Conservation (phyloP, 164 flowering plant genomes). For the Houttuynia cordata region DNA sequence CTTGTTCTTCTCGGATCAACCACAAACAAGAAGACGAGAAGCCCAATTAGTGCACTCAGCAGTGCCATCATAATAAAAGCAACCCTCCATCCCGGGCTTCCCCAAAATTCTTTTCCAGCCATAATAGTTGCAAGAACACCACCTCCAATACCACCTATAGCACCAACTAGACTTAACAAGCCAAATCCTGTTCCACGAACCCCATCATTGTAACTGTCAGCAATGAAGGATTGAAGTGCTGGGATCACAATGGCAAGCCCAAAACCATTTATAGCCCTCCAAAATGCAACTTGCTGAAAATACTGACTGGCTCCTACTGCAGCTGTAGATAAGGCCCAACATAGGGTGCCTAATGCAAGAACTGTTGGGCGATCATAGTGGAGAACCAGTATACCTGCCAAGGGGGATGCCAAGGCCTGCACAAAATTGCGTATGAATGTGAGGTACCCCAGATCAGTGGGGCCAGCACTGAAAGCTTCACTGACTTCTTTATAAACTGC, state of each 20-base stretch:
- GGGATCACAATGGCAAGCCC: slow-evolving; percentile 98
- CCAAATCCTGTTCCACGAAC: slow-evolving; percentile 92
- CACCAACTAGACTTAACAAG: slow-evolving; percentile 56
- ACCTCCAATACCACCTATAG: slow-evolving; percentile 87
- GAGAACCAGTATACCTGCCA: slow-evolving; percentile 74
- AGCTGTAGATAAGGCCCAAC: slow-evolving; percentile 95
- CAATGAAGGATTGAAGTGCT: slow-evolving; percentile 88
- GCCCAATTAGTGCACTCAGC: slow-evolving; percentile 63
- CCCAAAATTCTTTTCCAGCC: slow-evolving; percentile 75
- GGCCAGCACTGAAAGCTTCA: slow-evolving; percentile 76
- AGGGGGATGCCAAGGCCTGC: slow-evolving; percentile 71
- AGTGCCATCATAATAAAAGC: slow-evolving; percentile 79
- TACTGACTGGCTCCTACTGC: slow-evolving; percentile 74
- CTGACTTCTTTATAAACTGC: slow-evolving; percentile 96
- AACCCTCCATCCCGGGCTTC: slow-evolving; percentile 77
- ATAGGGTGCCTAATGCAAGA: slow-evolving; percentile 73
- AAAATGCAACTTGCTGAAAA: slow-evolving; percentile 68
- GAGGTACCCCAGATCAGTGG: slow-evolving; percentile 86
- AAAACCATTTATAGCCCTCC: slow-evolving; percentile 89
- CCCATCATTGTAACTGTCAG: slow-evolving; percentile 78
- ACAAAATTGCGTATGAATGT: slow-evolving; percentile 77
- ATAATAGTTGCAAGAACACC: slow-evolving; percentile 82
- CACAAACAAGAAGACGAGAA: slow-evolving; percentile 66
- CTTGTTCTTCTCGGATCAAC: slow-evolving; percentile 59
- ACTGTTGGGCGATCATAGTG: slow-evolving; percentile 76